These are phyloP conservation scores for Petunia hybrid DNA, from an alignment of 305 asterid species.

Conservation along the genomic window DNA sequence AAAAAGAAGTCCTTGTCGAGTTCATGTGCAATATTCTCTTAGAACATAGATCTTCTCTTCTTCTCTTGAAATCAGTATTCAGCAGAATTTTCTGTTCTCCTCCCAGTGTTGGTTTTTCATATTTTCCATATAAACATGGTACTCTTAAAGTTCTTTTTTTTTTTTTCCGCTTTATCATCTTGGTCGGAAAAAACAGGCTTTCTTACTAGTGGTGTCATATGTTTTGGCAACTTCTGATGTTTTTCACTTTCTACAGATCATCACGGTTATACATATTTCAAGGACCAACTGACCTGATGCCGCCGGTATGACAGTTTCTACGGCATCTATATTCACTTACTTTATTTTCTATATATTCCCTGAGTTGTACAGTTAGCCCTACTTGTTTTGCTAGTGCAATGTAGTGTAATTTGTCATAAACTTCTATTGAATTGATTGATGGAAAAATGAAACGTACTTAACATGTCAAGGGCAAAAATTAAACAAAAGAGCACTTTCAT, in stretches of 20 bases:
- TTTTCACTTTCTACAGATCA: conserved; percentile 59
- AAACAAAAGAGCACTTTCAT: conserved; percentile 19
- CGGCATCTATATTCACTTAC: background rate
- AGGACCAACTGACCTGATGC: conserved; percentile 96
- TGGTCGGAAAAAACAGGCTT: background rate
- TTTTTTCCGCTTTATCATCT: background rate
- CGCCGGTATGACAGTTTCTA: conserved; percentile 63
- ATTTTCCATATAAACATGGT: background rate
- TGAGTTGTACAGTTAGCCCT: background rate
- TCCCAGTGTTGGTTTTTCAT: background rate
- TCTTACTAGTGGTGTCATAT: background rate
- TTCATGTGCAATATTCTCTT: background rate
- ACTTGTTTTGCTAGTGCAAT: conserved; percentile 21
- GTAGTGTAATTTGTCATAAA: background rate
- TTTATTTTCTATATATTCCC: background rate
- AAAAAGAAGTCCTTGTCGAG: background rate
- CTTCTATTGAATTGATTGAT: conserved; percentile 3
- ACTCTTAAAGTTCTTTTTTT: background rate
- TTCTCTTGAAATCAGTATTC: background rate
- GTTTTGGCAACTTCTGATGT: conserved; percentile 32
- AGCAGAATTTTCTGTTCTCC: background rate
- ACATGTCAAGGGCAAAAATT: background rate
- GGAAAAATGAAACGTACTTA: background rate
- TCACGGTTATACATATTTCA: conserved; percentile 89
- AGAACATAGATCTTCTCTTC: background rate